Evolutionary conservation across 139 green algal species (phyloP).

Genomic region (Mesostigma viride): DNA sequence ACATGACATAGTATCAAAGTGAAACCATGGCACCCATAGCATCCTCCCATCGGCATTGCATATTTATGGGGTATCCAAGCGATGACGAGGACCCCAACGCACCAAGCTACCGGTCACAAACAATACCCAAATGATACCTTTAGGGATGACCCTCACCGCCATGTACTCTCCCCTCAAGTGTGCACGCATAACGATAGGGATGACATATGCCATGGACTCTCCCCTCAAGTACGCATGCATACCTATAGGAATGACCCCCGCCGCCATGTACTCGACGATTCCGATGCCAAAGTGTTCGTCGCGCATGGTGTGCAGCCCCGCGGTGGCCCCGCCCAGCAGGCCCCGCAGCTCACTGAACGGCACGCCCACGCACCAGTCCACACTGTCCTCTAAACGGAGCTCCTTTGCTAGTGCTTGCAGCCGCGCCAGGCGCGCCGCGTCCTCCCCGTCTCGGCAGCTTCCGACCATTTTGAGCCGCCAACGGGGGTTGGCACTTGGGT

Average conservation of each 20-base stretch:
- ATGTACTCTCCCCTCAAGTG: background rate
- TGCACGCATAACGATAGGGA: background rate
- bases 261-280: slow-evolving; percentile 97
- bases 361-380: slow-evolving; percentile 55
- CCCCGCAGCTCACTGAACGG: slow-evolving; percentile 49
- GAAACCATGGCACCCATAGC: too few relatives aligned
- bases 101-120: too few relatives aligned
- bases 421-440: slow-evolving; percentile 10
- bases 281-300: slow-evolving; percentile 99
- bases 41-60: background rate
- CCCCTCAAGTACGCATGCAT: background rate
- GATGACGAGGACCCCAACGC: too few relatives aligned
- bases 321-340: slow-evolving; percentile 67
- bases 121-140: background rate
- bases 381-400: slow-evolving; percentile 18
- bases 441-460: slow-evolving; percentile 17
- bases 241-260: slow-evolving; percentile 37
- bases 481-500: background rate
- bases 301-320: slow-evolving; percentile 87
- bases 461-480: slow-evolving; percentile 23
- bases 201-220: background rate
- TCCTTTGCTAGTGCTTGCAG: slow-evolving; percentile 14
- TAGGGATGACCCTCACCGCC: background rate
- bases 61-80: slow-evolving; percentile 5
- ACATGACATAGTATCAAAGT: too few relatives aligned